Evolutionary conservation across 2,329 filamentous ascomycete genomes (phyloP).

Genomic region (Fusarium miscanthi): DNA sequence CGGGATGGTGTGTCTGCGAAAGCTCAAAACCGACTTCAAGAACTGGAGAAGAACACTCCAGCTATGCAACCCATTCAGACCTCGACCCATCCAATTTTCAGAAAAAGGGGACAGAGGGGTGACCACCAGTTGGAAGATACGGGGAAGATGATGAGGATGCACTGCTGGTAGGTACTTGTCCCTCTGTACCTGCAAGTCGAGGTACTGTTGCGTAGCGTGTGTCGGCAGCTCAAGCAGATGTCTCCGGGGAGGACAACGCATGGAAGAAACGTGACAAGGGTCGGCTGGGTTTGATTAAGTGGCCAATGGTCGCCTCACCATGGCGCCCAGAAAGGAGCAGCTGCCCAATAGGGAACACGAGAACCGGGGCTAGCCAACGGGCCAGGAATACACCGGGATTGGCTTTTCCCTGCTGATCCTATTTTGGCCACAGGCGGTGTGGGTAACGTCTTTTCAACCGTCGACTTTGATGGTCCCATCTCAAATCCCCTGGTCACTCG

Average conservation of each 20-base stretch:
- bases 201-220: conserved; percentile 30
- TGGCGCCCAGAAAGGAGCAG: conserved; percentile 56
- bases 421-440: conserved; percentile 51
- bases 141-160: conserved; percentile 19
- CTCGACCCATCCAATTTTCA: conserved; percentile 25
- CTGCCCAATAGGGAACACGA: conserved; percentile 63
- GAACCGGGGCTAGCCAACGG: conserved; percentile 59
- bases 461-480: conserved; percentile 30
- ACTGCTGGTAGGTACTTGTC: neutral
- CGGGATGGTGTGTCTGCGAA: conserved; percentile 26
- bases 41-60: conserved; percentile 34
- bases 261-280: conserved; percentile 64
- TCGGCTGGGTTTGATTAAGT: conserved; percentile 61
- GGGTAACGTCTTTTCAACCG: conserved; percentile 36
- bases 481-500: conserved; percentile 25
- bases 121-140: conserved; percentile 14
- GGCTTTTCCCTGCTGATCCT: conserved; percentile 44
- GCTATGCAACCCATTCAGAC: conserved; percentile 14
- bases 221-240: conserved; percentile 37
- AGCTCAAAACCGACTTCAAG: conserved; percentile 29
- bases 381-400: conserved; percentile 54
- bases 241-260: conserved; percentile 57
- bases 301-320: conserved; percentile 59
- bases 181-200: conserved; percentile 29
- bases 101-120: conserved; percentile 34